phyloP scores from a whole-genome alignment of 495 filamentous ascomycete species.

The Lasiosphaeria hispida region DNA sequence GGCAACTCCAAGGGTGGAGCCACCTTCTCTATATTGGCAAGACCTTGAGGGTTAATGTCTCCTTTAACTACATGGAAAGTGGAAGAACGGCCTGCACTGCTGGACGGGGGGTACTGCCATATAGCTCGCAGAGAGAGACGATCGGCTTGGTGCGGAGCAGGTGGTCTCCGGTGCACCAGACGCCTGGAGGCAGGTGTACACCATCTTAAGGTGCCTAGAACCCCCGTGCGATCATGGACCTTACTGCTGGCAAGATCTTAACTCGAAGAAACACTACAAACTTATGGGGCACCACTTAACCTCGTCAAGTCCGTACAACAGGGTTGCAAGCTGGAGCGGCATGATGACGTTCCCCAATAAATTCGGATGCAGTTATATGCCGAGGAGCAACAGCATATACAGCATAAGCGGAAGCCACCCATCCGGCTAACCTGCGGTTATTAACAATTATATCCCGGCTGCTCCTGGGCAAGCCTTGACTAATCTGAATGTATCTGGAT shows the following conservation, averaged over 20 bases:
- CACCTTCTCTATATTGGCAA: slow-evolving; percentile 15
- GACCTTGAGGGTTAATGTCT: slow-evolving; percentile 11
- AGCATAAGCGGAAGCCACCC: slow-evolving; percentile 4
- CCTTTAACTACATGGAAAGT: slow-evolving; percentile 12
- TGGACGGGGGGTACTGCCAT: slow-evolving; percentile 3
- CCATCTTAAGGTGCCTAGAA: slow-evolving; percentile 1
- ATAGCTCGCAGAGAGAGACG: slow-evolving; percentile 1
- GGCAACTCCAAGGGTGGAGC: slow-evolving; percentile 13
- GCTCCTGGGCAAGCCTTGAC: no score
- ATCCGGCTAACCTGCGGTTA: background rate
- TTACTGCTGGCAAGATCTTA: slow-evolving; percentile 3
- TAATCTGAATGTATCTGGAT: background rate
- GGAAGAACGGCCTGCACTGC: slow-evolving; percentile 7
- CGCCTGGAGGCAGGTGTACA: slow-evolving; percentile 3
- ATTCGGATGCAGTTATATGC: slow-evolving; percentile 6
- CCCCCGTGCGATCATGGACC: slow-evolving; percentile 1
- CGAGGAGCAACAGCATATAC: background rate
- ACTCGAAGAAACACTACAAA: slow-evolving; percentile 5
- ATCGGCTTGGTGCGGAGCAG: slow-evolving; percentile 6
- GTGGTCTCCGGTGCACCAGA: background rate
- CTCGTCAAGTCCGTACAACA: slow-evolving; percentile 3
- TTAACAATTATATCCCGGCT: slow-evolving; percentile 7
- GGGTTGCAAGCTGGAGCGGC: slow-evolving; percentile 4
- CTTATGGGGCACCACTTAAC: slow-evolving; percentile 6
- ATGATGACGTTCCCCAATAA: slow-evolving; percentile 2